Conservation (phyloP, 768 basidiomycete species). For the Ramaria sp. region DNA sequence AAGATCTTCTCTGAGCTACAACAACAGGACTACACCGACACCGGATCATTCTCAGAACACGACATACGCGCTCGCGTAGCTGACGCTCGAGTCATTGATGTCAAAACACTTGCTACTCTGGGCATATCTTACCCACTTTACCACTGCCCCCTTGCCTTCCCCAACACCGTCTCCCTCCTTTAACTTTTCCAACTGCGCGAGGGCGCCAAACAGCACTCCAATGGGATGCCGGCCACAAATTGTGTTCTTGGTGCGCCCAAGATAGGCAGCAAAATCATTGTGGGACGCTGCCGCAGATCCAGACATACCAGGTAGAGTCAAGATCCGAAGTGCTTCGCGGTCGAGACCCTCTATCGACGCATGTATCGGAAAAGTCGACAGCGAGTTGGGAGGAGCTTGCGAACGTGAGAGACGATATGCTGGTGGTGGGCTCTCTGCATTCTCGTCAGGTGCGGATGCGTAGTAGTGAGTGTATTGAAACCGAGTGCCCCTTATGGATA, state of each 20-base stretch:
- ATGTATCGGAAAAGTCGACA: slow-evolving; percentile 55
- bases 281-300: slow-evolving; percentile 43
- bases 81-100: slow-evolving; percentile 79
- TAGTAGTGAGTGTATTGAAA: slow-evolving; percentile 88
- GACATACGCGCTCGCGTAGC: slow-evolving; percentile 88
- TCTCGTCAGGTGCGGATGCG: slow-evolving; percentile 41
- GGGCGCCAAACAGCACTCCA: slow-evolving; percentile 76
- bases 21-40: not conserved
- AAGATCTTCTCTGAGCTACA: not conserved
- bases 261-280: slow-evolving; percentile 51
- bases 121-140: slow-evolving; percentile 87
- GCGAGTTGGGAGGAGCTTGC: slow-evolving; percentile 24
- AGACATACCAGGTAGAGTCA: slow-evolving; percentile 38
- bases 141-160: slow-evolving; percentile 21
- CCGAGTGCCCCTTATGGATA: slow-evolving; percentile 54
- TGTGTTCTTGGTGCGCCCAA: slow-evolving; percentile 75
- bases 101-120: slow-evolving; percentile 74
- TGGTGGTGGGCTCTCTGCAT: slow-evolving; percentile 21
- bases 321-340: slow-evolving; percentile 70
- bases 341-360: slow-evolving; percentile 77
- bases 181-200: slow-evolving; percentile 42
- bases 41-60: slow-evolving; percentile 32
- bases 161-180: not conserved
- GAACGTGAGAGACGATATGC: slow-evolving; percentile 41
- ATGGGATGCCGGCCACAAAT: slow-evolving; percentile 97